Evolutionary conservation across 2,329 filamentous ascomycete genomes (phyloP).

Genomic region (Curvularia spicifera): DNA sequence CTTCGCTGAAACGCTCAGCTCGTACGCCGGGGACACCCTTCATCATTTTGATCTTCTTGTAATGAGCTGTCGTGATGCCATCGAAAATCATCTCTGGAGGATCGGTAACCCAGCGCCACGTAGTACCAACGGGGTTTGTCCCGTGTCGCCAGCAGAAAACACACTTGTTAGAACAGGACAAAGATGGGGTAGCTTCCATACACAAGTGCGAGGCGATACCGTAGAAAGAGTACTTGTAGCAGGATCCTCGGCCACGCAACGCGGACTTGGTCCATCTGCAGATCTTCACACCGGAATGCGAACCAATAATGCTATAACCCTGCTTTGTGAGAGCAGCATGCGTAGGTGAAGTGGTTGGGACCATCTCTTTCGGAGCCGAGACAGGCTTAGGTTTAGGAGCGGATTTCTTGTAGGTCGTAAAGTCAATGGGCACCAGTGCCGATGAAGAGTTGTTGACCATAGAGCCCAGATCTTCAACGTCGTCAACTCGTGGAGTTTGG

Average conservation of each 20-base stretch:
- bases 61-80: slow-evolving; percentile 89
- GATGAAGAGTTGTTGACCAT: slow-evolving; percentile 57
- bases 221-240: slow-evolving; percentile 98
- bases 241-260: slow-evolving; percentile 88
- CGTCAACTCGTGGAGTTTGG: slow-evolving; percentile 62
- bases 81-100: slow-evolving; percentile 87
- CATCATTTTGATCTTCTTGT: slow-evolving; percentile 98
- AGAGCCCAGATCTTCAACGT: slow-evolving; percentile 82
- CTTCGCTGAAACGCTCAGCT: slow-evolving; percentile 89
- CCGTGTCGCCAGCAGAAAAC: slow-evolving; percentile 99
- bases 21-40: slow-evolving; percentile 91
- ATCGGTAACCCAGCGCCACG: slow-evolving; percentile 95
- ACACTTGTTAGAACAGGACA: slow-evolving; percentile 97
- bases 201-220: slow-evolving; percentile 95
- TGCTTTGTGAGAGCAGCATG: slow-evolving; percentile 91
- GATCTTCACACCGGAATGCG: slow-evolving; percentile 95
- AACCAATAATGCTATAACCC: slow-evolving; percentile 93
- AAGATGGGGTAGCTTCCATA: slow-evolving; percentile 96
- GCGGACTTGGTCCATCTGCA: slow-evolving; percentile 99
- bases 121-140: slow-evolving; percentile 95
- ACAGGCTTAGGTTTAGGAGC: slow-evolving; percentile 57
- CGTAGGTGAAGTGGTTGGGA: slow-evolving; percentile 87
- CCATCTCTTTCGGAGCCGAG: slow-evolving; percentile 79
- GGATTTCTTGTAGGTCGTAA: slow-evolving; percentile 71
- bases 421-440: slow-evolving; percentile 77